Evolutionary conservation across 805 yeast genomes (phyloP).

Genomic region (Yarrowia divulgata): DNA sequence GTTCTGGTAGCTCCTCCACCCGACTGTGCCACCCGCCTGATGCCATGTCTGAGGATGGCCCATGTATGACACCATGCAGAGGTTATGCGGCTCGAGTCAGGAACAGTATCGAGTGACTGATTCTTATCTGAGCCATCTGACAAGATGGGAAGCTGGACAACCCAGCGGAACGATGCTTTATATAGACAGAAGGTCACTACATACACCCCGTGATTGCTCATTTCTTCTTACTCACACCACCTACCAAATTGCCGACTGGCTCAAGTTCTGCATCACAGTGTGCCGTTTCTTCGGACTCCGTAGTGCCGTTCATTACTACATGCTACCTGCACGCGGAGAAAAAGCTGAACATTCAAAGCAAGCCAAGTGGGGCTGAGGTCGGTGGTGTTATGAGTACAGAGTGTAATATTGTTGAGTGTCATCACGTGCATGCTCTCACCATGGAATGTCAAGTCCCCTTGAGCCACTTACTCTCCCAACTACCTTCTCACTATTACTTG

Average conservation of each 20-base stretch:
- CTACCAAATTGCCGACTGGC: no score
- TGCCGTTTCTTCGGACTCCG: slow-evolving; percentile 33
- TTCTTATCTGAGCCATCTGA: neutral
- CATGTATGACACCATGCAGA: neutral
- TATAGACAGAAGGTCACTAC: neutral
- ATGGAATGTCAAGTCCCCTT: no score
- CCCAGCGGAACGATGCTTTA: no score
- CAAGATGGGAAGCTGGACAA: no score
- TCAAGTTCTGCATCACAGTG: neutral
- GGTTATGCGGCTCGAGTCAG: slow-evolving; percentile 12
- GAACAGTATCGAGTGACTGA: neutral
- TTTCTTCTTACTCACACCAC: no score
- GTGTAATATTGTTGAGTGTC: no score
- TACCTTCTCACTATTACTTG: neutral
- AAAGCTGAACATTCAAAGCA: neutral
- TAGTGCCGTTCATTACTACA: slow-evolving; percentile 11
- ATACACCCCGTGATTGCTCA: no score
- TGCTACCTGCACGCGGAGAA: slow-evolving; percentile 9
- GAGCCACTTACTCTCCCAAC: no score
- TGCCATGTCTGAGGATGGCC: no score
- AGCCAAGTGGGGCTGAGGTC: neutral
- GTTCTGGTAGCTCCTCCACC: neutral
- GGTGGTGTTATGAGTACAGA: no score
- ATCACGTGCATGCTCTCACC: no score
- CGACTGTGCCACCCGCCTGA: neutral